phyloP scores from a whole-genome alignment of 2,329 filamentous ascomycete genomes.

The Parasarocladium wereldwijsianum region DNA sequence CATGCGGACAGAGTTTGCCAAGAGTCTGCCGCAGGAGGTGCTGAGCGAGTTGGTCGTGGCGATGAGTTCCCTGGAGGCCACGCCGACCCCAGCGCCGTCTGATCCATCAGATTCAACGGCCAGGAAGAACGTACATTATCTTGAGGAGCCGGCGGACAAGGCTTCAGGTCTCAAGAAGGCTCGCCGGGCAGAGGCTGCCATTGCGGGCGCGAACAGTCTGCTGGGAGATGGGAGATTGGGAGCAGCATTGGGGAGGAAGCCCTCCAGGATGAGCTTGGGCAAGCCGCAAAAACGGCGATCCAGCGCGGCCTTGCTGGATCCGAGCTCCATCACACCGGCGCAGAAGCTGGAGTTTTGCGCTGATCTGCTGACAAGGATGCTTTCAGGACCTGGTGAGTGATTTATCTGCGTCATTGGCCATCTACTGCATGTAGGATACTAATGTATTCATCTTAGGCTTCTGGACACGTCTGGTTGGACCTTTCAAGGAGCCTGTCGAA shows the following conservation, averaged over 20 bases:
- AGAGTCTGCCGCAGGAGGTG: slow-evolving; percentile 46
- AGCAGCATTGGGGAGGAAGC: slow-evolving; percentile 13
- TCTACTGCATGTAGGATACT: neutral
- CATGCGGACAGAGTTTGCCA: slow-evolving; percentile 40
- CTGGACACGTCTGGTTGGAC: slow-evolving; percentile 51
- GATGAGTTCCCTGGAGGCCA: slow-evolving; percentile 36
- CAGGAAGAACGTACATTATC: slow-evolving; percentile 33
- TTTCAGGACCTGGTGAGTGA: slow-evolving; percentile 40
- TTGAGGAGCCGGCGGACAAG: slow-evolving; percentile 27
- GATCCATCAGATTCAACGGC: slow-evolving; percentile 8
- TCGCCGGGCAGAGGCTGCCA: no score
- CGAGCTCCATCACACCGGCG: slow-evolving; percentile 17
- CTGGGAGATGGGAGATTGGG: no score
- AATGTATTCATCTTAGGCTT: slow-evolving; percentile 27
- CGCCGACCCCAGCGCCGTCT: slow-evolving; percentile 10
- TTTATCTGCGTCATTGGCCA: neutral
- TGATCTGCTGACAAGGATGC: slow-evolving; percentile 43
- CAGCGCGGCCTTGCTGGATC: slow-evolving; percentile 16
- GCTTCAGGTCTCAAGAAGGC: slow-evolving; percentile 21
- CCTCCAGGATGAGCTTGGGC: slow-evolving; percentile 13
- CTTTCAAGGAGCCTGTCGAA: slow-evolving; percentile 45
- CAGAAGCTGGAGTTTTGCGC: slow-evolving; percentile 43
- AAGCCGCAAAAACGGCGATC: slow-evolving; percentile 22
- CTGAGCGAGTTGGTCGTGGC: slow-evolving; percentile 46
- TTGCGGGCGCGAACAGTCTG: slow-evolving; percentile 11